Evolutionary conservation across 2,329 filamentous ascomycete genomes (phyloP).

Genomic region (Hypoxylon sp.): DNA sequence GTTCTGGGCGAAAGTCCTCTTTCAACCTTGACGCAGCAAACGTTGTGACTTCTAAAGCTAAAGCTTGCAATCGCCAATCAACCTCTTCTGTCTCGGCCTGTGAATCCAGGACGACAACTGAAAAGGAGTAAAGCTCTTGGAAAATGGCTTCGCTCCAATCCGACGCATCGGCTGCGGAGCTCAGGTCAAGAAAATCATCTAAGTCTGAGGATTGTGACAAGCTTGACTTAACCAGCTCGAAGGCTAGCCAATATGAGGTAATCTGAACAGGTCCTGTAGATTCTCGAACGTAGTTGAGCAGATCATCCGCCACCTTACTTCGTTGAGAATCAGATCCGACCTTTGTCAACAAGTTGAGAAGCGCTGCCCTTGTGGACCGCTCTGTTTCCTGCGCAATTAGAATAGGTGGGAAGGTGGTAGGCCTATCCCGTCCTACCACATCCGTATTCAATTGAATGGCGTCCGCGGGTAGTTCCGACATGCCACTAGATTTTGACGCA

Average conservation of each 20-base stretch:
- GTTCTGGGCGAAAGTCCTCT: slow-evolving; percentile 81
- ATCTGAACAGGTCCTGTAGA: slow-evolving; percentile 72
- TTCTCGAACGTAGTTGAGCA: slow-evolving; percentile 75
- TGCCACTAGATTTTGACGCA: slow-evolving; percentile 52
- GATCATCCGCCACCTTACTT: slow-evolving; percentile 72
- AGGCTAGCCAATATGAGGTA: slow-evolving; percentile 84
- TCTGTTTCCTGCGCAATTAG: slow-evolving; percentile 77
- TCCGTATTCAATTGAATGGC: slow-evolving; percentile 52
- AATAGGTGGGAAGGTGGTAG: slow-evolving; percentile 69
- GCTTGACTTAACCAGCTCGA: slow-evolving; percentile 76
- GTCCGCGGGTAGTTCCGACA: slow-evolving; percentile 55
- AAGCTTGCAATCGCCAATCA: slow-evolving; percentile 82
- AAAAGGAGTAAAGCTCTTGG: slow-evolving; percentile 78
- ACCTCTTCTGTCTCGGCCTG: slow-evolving; percentile 63
- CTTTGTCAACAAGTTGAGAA: slow-evolving; percentile 70
- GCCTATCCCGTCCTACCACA: slow-evolving; percentile 43
- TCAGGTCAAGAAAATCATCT: slow-evolving; percentile 76
- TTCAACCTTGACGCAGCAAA: slow-evolving; percentile 79
- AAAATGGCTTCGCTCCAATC: slow-evolving; percentile 65
- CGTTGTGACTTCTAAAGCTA: slow-evolving; percentile 85
- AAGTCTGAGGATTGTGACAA: slow-evolving; percentile 67
- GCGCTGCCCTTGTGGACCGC: slow-evolving; percentile 69
- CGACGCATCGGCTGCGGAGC: slow-evolving; percentile 56
- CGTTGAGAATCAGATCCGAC: slow-evolving; percentile 72
- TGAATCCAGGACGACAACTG: slow-evolving; percentile 72